Evolutionary conservation across 2,329 filamentous ascomycete genomes (phyloP).

Genomic region (Pseudocercospora pini-densiflorae): DNA sequence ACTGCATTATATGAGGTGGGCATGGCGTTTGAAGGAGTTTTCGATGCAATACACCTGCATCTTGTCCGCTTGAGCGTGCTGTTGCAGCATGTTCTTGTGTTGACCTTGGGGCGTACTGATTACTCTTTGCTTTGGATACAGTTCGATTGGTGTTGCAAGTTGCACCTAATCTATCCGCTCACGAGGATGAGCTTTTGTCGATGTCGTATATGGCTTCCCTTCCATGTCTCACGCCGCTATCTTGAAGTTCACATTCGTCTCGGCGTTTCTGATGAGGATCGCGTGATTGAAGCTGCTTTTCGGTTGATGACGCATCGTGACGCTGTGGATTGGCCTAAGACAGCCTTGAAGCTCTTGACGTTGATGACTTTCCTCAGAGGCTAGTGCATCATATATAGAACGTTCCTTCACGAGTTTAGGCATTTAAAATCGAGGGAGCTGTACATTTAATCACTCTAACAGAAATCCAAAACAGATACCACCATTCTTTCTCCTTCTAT

Average conservation of each 20-base stretch:
- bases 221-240: neutral
- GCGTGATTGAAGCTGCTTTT: neutral
- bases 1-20: neutral
- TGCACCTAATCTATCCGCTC: constrained; percentile 5
- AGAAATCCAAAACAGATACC: neutral
- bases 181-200: constrained; percentile 2
- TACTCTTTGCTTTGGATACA: neutral
- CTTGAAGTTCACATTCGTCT: neutral
- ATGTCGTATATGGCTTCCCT: neutral
- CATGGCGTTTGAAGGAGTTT: neutral
- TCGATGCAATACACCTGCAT: neutral
- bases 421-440: neutral
- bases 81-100: neutral
- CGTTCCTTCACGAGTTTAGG: neutral
- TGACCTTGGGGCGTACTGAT: neutral
- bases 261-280: neutral
- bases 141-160: neutral
- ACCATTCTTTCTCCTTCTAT: neutral
- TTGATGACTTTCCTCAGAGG: neutral
- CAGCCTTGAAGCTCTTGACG: constrained; percentile 1
- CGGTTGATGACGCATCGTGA: constrained; percentile 1
- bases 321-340: neutral
- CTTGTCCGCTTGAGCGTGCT: neutral
- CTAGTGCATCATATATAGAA: neutral
- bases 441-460: neutral